These are phyloP conservation scores for Stenocarpella maydis DNA, from an alignment of 2,329 filamentous ascomycete species.

Conservation along the genomic window DNA sequence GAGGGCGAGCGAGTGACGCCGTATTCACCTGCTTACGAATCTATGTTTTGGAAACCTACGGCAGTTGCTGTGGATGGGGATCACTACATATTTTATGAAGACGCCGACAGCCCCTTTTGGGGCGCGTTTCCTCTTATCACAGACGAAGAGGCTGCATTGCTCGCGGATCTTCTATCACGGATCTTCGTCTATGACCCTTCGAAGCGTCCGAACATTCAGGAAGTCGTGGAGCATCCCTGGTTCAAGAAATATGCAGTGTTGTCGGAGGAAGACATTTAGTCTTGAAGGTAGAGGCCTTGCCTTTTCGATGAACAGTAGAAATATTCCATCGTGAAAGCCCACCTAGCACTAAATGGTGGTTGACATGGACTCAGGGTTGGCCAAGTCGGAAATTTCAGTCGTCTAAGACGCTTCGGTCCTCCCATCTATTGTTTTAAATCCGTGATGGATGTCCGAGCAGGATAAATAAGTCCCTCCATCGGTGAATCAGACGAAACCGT, in stretches of 20 bases:
- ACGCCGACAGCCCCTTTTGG: not conserved
- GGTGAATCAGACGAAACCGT: too few relatives aligned
- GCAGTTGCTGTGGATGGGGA: not conserved
- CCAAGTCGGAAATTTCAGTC: too few relatives aligned
- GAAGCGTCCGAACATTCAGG: not conserved
- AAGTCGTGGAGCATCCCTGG: not conserved
- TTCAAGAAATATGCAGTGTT: not conserved
- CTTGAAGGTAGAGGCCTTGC: not conserved
- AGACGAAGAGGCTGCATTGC: not conserved
- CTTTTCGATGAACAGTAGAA: not conserved
- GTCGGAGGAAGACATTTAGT: not conserved
- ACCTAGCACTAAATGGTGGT: too few relatives aligned
- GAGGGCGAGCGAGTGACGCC: not conserved
- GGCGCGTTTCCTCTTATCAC: not conserved
- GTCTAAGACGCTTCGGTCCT: too few relatives aligned
- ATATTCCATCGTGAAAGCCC: too few relatives aligned
- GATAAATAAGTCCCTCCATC: too few relatives aligned
- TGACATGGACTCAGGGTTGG: too few relatives aligned
- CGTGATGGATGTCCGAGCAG: too few relatives aligned
- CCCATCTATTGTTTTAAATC: too few relatives aligned
- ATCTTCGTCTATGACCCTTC: slow-evolving; percentile 18
- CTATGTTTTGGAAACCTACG: not conserved
- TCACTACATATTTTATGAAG: not conserved
- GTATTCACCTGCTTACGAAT: not conserved
- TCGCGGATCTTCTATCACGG: not conserved